Base-by-base conservation (phyloP, 192 early-diverging fungal genomes). In the Dimargaris xerosporica region DNA sequence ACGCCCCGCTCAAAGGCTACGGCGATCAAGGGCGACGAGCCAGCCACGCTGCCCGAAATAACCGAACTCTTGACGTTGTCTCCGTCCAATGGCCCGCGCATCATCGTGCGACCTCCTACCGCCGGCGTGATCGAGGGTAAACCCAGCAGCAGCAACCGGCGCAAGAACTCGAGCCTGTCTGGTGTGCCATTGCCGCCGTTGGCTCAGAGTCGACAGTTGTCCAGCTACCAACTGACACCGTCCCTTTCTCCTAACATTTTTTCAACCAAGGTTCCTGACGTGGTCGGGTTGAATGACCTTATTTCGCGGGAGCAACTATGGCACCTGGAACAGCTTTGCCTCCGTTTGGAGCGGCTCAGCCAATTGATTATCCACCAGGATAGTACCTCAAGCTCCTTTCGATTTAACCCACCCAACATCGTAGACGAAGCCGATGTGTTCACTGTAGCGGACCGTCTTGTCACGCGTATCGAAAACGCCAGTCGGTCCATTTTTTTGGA, bases 361-460 rank as follows among this genome's bases (percentile, higher is more conserved):
- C 71, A 29, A 65, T 67, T 23, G 39, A 77, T 43, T 65, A 73
- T 34, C 16, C 3, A 55, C 29, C 23, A 29, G 15, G 11, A 45
- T 17, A 17, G 17, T 45, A 45, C 44, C 11, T 45, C 44, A 45
- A 55, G 54, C 29, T 34, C 29, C 23, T 59, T 41, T 17, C 56
- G 56, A 34, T 59, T 42, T 34, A 69, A 78, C 44, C 75, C 72
- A 43, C 69, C 76, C 54, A 68, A 68, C 61, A 71, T 71, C 26
- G 66, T 72, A 10, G 75, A 82, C 61, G 75, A 77, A n/a, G 15
- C 31, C 2, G 80, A 84, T 44, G 65, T 80, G n/a, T 25, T 74
- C 26, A 46, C 65, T 15, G 66, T 80, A 5, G 71, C 76, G 13
- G 82, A 84, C 58, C 73, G 76, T 50, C 72, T 79, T 50, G 65